Evolutionary conservation across 306 rosid species (phyloP).

Genomic region (Echinosophora koreensis): DNA sequence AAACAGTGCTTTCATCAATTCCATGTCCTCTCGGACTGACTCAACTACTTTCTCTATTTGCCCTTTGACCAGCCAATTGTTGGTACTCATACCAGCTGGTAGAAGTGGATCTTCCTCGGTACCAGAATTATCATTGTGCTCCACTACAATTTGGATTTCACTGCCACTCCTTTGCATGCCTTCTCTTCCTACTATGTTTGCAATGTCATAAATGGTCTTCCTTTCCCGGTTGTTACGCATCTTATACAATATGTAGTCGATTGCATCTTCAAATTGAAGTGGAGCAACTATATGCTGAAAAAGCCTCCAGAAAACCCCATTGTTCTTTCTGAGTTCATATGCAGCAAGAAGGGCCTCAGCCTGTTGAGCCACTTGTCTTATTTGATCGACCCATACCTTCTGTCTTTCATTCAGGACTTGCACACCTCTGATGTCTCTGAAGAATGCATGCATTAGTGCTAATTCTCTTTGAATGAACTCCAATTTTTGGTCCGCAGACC

Average conservation of each 20-base stretch:
- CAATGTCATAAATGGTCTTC: slow-evolving; percentile 29
- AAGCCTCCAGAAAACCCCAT: too few species aligned
- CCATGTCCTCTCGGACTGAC: too few species aligned
- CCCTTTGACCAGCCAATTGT: too few species aligned
- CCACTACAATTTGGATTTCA: background rate
- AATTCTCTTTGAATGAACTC: background rate
- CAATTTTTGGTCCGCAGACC: background rate
- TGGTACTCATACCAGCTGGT: too few species aligned
- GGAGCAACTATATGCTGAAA: too few species aligned
- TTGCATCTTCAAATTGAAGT: too few species aligned
- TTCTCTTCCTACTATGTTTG: slow-evolving; percentile 16
- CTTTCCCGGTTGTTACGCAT: background rate
- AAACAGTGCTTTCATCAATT: too few species aligned
- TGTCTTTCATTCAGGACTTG: slow-evolving; percentile 34
- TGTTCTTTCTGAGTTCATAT: background rate
- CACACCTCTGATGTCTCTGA: background rate
- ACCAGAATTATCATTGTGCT: background rate
- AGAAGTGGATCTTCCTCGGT: background rate
- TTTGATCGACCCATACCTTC: slow-evolving; percentile 38
- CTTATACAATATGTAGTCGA: too few species aligned
- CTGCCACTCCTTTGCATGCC: background rate
- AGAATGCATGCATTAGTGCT: background rate
- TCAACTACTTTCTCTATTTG: background rate
- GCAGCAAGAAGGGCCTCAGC: background rate
- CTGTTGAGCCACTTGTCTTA: background rate